Evolutionary conservation across 2,329 filamentous ascomycete genomes (phyloP), one percentile per base, ranked within the genome.

Genomic region (Nemania serpens): DNA sequence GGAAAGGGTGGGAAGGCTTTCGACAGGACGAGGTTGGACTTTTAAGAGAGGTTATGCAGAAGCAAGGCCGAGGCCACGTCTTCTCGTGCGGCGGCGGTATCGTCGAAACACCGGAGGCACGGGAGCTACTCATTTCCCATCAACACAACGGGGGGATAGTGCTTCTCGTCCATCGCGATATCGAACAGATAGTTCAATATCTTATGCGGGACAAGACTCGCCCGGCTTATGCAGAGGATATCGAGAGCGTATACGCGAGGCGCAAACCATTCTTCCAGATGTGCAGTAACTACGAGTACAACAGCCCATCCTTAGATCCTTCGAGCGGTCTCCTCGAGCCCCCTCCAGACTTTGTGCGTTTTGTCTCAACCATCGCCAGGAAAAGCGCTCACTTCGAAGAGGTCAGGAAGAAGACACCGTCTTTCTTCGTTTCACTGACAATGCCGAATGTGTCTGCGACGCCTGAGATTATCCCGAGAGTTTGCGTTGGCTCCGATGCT

Each of bases 1-100:
- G 84, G 74, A 74, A 73, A 34, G 93, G 95, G 50, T 99, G 95
- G 95, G 90, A 92, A 59, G 90, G 88, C 1, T 99, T 99, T 79
- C 85, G 95, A 55, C 82, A 85, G 25, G 88, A 89, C 20, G 95
- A 99, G 74, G 76, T 94, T 9, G 84, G 85, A 2, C 80, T 97
- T 5, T 80, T 99, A 6, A 84, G 86, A 65, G 85, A 88, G 43
- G 84, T 91, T 29, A 86, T 96, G 73, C 84, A 86, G 55, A 91
- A 93, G 58, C 89, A 91, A 68, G 81, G 90, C 1, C 84, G 82
- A 2, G 90, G 90, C 3, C 82, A 96, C 71, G 85, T 99, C 63
- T 93, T 99, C 73, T 95, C 95, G 1, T 98, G 94, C 67, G 95
- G 95, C 55, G 95, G 95, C 45, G 95, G 95, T 33, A 85, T 99